Conservation (phyloP, 2,329 filamentous ascomycete genomes). For the Penicillium fuscoglaucum region DNA sequence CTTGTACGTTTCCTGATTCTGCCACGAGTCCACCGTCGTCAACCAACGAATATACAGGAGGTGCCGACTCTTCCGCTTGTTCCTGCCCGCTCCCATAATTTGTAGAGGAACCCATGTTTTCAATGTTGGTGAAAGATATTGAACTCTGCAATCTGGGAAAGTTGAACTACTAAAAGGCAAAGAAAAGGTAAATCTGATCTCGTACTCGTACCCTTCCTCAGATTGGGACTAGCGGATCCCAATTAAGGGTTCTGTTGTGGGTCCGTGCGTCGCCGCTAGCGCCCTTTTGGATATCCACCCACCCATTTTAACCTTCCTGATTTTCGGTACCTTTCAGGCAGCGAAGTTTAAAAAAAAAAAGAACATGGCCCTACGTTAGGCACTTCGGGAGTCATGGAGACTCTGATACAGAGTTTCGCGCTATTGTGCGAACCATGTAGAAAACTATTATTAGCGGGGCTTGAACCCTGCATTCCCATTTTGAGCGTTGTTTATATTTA, state of each 20-base stretch:
- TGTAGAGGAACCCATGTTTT: not conserved
- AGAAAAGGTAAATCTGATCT: not conserved
- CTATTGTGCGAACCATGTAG: too few species aligned
- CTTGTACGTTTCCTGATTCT: not conserved
- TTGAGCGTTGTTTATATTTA: too few species aligned
- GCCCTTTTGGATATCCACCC: not conserved
- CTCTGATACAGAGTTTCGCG: too few species aligned
- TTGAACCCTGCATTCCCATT: too few species aligned
- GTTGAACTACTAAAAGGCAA: not conserved
- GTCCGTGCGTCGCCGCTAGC: not conserved
- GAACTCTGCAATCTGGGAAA: not conserved
- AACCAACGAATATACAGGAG: constrained; percentile 1
- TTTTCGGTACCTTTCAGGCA: not conserved
- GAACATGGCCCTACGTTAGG: too few species aligned
- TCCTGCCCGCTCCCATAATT: not conserved
- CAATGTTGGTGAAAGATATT: not conserved
- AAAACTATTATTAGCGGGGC: too few species aligned
- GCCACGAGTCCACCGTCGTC: not conserved
- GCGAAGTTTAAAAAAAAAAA: not conserved
- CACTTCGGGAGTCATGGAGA: too few species aligned
- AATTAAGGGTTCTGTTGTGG: not conserved
- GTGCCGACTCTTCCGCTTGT: not conserved
- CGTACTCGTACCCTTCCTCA: not conserved
- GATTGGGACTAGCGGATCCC: not conserved
- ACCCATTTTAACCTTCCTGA: not conserved